A percentile compares a stretch with the other conserved stretches of the same genome.
Evolutionary conservation across 2,329 filamentous ascomycete genomes (phyloP).

Genomic region (Penicillium sp.): DNA sequence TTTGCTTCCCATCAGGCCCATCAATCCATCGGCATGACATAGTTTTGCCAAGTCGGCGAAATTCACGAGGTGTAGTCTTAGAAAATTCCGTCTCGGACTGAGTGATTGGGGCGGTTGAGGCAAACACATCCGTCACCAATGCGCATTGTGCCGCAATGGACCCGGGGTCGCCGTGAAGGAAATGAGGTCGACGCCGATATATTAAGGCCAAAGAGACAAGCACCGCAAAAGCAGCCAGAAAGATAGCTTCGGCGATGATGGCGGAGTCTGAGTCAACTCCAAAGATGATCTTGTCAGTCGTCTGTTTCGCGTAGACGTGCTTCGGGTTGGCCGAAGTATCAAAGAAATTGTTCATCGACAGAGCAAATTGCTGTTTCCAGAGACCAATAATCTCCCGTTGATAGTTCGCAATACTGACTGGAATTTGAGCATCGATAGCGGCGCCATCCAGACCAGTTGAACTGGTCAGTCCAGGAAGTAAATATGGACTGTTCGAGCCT

Average conservation of each 20-base stretch:
- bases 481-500: neutral
- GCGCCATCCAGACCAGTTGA: neutral
- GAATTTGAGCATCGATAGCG: too few species aligned
- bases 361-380: constrained; percentile 14
- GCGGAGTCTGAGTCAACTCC: constrained; percentile 5
- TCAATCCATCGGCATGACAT: constrained; percentile 16
- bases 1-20: neutral
- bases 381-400: neutral
- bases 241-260: constrained; percentile 6
- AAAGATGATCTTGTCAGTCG: constrained; percentile 4
- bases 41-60: constrained; percentile 15
- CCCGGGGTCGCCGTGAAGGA: constrained; percentile 18
- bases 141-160: constrained; percentile 22
- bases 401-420: neutral
- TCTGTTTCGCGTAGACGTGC: constrained; percentile 3
- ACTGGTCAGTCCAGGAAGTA: neutral
- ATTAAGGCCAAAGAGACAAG: constrained; percentile 3
- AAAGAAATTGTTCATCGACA: constrained; percentile 13
- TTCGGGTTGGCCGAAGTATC: constrained; percentile 1
- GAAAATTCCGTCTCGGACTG: constrained; percentile 5
- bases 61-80: constrained; percentile 14
- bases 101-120: constrained; percentile 1
- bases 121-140: constrained; percentile 10
- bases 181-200: constrained; percentile 16
- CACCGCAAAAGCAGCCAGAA: neutral